phyloP scores from a whole-genome alignment of 768 basidiomycete species.

The Baorangia bicolor region DNA sequence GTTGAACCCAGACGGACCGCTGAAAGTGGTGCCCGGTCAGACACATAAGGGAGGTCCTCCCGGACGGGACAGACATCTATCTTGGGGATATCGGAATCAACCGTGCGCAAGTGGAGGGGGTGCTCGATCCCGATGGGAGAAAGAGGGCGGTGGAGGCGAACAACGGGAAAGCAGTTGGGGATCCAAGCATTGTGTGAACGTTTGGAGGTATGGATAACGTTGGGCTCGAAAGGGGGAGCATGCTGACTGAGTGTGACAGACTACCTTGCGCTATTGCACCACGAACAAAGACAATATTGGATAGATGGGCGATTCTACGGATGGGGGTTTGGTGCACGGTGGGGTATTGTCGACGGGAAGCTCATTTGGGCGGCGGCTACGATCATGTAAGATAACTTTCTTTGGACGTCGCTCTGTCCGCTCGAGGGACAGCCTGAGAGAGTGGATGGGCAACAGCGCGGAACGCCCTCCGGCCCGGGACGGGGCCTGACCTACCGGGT shows the following conservation, averaged over 20 bases:
- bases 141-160: conserved; percentile 41
- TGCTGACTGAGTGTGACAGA: conserved; percentile 38
- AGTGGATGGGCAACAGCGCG: too few species aligned
- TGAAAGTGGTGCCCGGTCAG: conserved; percentile 47
- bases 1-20: conserved; percentile 15
- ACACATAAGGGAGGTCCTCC: conserved; percentile 50
- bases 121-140: conserved; percentile 38
- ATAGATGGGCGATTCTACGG: conserved; percentile 61
- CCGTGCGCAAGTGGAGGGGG: conserved; percentile 26
- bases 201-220: conserved; percentile 50
- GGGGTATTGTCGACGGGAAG: too few species aligned
- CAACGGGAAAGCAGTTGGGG: conserved; percentile 40
- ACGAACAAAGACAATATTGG: conserved; percentile 55
- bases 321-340: conserved; percentile 55
- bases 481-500: too few species aligned
- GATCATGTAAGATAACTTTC: too few species aligned
- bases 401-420: too few species aligned
- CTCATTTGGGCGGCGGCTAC: too few species aligned
- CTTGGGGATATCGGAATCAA: conserved; percentile 42
- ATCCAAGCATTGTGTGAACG: conserved; percentile 57
- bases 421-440: too few species aligned
- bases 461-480: too few species aligned
- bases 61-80: conserved; percentile 52
- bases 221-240: background rate
- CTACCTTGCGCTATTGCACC: conserved; percentile 58